Percentiles rank a stretch among this genome's conserved stretches.
Conservation (phyloP, 495 filamentous ascomycete genomes). For the Stereocaulon alpinum region DNA sequence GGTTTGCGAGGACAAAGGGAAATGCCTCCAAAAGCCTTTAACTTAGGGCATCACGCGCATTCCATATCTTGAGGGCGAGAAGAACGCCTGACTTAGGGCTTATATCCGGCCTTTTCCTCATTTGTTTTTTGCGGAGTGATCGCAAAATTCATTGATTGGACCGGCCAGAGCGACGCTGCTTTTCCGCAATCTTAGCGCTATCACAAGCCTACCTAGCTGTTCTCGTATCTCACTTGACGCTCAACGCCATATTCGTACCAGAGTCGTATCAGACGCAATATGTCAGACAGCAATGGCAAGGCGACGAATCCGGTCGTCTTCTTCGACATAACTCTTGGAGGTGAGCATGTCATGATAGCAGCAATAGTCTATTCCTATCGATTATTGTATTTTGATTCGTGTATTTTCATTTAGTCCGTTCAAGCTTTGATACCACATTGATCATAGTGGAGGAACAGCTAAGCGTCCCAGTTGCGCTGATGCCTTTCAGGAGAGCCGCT, state of each 20-base stretch:
- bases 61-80: not conserved
- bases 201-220: not conserved
- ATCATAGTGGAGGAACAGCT: not conserved
- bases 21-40: too few species aligned
- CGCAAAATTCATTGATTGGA: slow-evolving; percentile 1
- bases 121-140: not conserved
- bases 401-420: not conserved
- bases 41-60: not conserved
- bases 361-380: slow-evolving; percentile 3
- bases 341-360: slow-evolving; percentile 38
- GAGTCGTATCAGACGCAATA: not conserved
- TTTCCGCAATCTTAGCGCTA: not conserved
- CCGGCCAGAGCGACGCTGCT: not conserved
- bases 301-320: slow-evolving; percentile 61
- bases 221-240: not conserved
- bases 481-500: slow-evolving; percentile 63
- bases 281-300: slow-evolving; percentile 13
- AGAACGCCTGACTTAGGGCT: not conserved
- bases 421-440: not conserved
- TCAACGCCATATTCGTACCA: not conserved
- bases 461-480: not conserved
- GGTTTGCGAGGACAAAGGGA: too few species aligned
- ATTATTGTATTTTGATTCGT: not conserved
- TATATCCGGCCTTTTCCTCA: not conserved
- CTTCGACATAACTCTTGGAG: slow-evolving; percentile 86